Evolutionary conservation across 2,329 filamentous ascomycete species (phyloP).

Genomic region (Epichloe uncinata): DNA sequence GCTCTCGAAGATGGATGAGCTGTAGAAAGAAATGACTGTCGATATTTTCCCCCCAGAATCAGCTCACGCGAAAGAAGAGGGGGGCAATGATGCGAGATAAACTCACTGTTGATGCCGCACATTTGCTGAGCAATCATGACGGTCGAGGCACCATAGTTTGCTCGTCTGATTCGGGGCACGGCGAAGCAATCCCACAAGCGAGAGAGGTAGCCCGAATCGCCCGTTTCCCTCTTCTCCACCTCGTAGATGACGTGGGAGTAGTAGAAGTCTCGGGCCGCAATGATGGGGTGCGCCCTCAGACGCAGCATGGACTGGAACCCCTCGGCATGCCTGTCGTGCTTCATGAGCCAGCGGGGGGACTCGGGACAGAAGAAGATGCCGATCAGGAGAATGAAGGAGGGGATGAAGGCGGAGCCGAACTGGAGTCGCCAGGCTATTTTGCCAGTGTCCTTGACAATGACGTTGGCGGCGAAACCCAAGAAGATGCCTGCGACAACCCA

Average conservation of each 20-base stretch:
- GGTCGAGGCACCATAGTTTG: slow-evolving; percentile 60
- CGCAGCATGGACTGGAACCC: slow-evolving; percentile 38
- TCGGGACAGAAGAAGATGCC: slow-evolving; percentile 50
- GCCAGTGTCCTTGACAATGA: slow-evolving; percentile 38
- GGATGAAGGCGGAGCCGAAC: slow-evolving; percentile 41
- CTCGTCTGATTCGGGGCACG: slow-evolving; percentile 53
- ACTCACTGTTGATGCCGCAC: slow-evolving; percentile 26
- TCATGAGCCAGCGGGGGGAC: slow-evolving; percentile 49
- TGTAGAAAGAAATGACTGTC: slow-evolving; percentile 56
- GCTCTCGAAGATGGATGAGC: slow-evolving; percentile 41
- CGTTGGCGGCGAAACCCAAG: slow-evolving; percentile 36
- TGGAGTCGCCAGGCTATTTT: slow-evolving; percentile 44
- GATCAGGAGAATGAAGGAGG: slow-evolving; percentile 34
- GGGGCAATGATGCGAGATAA: background rate
- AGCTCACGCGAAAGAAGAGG: background rate
- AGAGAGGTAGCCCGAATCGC: slow-evolving; percentile 17
- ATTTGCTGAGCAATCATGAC: slow-evolving; percentile 68
- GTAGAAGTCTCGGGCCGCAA: slow-evolving; percentile 45
- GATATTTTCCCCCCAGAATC: background rate
- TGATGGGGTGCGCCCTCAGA: slow-evolving; percentile 38
- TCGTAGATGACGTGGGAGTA: slow-evolving; percentile 26
- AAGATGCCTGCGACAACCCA: slow-evolving; percentile 26
- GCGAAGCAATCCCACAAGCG: slow-evolving; percentile 44
- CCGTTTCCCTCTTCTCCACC: slow-evolving; percentile 17
- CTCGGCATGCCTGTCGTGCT: slow-evolving; percentile 42